Evolutionary conservation across 257 asterid genomes (phyloP).

Genomic region (Leonotis leonurus): DNA sequence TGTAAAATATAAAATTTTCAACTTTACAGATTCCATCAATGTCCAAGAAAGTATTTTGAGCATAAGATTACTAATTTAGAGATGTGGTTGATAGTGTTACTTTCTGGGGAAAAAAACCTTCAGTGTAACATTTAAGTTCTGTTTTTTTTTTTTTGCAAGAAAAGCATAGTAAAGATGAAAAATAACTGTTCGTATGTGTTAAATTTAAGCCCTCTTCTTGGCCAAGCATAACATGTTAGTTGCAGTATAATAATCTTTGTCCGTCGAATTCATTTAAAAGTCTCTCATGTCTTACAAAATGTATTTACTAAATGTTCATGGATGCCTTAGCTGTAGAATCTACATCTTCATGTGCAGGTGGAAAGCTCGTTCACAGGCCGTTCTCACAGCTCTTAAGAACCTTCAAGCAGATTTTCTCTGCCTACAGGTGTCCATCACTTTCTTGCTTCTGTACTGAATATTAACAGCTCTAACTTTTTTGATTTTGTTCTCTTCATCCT

Average conservation of each 20-base stretch:
- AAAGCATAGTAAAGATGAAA: background rate
- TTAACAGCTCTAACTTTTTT: background rate
- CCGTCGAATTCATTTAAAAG: background rate
- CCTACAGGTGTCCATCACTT: conserved; percentile 52
- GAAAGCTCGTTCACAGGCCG: conserved; percentile 85
- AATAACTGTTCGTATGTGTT: background rate
- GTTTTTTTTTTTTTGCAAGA: no score
- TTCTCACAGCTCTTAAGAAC: conserved; percentile 55
- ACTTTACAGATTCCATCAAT: background rate
- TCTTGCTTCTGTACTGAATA: conserved; percentile 6
- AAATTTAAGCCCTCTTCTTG: background rate
- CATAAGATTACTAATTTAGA: background rate
- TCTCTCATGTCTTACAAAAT: background rate
- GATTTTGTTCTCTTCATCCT: background rate
- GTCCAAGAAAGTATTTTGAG: background rate
- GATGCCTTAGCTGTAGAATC: background rate
- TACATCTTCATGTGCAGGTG: conserved; percentile 44
- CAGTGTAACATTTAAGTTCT: background rate
- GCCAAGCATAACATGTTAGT: background rate
- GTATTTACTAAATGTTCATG: background rate
- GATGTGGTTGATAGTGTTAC: background rate
- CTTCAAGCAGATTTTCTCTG: conserved; percentile 80
- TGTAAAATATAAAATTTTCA: no score
- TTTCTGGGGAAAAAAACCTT: background rate
- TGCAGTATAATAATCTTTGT: background rate